Base-by-base conservation (phyloP, 108 stramenopile species). In the Parmales sp. region DNA sequence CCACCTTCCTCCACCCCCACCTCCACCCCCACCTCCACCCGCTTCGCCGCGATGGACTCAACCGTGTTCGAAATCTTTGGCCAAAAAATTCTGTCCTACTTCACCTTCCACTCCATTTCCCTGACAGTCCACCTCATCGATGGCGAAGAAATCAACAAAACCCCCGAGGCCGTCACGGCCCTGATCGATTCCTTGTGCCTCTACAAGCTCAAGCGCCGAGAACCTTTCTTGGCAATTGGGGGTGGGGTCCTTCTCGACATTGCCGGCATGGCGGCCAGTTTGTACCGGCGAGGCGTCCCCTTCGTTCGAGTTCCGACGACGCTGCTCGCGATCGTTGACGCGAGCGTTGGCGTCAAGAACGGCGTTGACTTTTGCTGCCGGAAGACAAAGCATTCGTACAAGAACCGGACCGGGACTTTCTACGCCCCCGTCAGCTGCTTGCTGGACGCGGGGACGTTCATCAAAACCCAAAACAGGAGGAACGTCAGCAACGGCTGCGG, bases 331-430 rank as follows among this genome's bases (percentile, higher is more conserved):
- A 91, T 97, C 63, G 95, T 97, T 23, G 95, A 97, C 78, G 95
- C 95, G 37, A 89, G 89, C 65, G 95, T 97, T 39, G 95, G 95
- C 23, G 93, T 97, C 34, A 97, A 97, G 74, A 95, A 94, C 72
- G 95, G 93, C 16, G 86, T 97, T 26, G 93, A 97, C 66, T 95
- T 90, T 71, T 86, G 87, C 73, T 92, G 92, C 71, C 75, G 70
- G 41, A 65, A 73, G 9, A 86, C 88, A 13, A 74, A 83, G 64
- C 90, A 90, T 22, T 86, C 90, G n/a, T 94, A 93, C 78, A 97
- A 97, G 80, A 97, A 97, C 70, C 85, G 95, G 20, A 80, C 95
- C 16, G 95, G 95, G 9, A 87, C 86, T 31, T 97, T 97, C 74
- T 97, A 94, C 68, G 92, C 91, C 19, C 94, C 91, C 72, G 82